These are phyloP conservation scores for Kwoniella pini DNA, from an alignment of 768 basidiomycete species.

Conservation along the genomic window DNA sequence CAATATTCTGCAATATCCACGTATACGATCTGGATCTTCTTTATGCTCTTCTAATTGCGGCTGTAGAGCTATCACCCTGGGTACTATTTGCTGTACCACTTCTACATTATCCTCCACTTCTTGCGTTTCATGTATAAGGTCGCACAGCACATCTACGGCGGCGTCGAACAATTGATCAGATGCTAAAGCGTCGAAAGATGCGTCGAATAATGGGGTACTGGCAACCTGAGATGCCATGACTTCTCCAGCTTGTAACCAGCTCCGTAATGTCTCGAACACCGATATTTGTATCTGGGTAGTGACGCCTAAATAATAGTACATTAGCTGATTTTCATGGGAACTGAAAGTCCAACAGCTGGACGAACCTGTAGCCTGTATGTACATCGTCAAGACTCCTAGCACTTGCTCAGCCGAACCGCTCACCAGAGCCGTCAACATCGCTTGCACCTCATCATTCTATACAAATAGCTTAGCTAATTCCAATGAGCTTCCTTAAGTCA, in stretches of 20 bases:
- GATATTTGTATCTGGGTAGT: constrained; percentile 74
- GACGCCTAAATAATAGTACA: constrained; percentile 63
- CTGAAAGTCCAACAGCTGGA: constrained; percentile 12
- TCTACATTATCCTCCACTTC: constrained; percentile 92
- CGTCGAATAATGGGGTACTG: constrained; percentile 75
- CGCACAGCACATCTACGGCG: constrained; percentile 87
- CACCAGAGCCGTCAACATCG: constrained; percentile 25
- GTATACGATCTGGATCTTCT: constrained; percentile 79
- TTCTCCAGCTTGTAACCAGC: constrained; percentile 88
- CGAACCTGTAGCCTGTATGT: constrained; percentile 82
- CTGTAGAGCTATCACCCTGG: constrained; percentile 74
- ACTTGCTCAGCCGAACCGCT: constrained; percentile 62
- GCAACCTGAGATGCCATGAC: constrained; percentile 66
- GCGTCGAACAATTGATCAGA: constrained; percentile 88
- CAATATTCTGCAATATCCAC: constrained; percentile 86
- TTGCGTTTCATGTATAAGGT: constrained; percentile 96
- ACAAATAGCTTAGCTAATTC: background rate
- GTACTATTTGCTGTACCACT: constrained; percentile 83
- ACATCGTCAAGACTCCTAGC: constrained; percentile 77
- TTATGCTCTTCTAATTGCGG: constrained; percentile 61
- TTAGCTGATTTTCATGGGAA: too few species aligned
- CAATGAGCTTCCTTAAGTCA: background rate
- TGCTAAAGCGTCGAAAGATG: constrained; percentile 77
- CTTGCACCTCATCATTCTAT: constrained; percentile 22
- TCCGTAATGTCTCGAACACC: constrained; percentile 78